phyloP scores from a whole-genome alignment of 1,284 basidiomycete genomes.

The Tylopilus sp. region DNA sequence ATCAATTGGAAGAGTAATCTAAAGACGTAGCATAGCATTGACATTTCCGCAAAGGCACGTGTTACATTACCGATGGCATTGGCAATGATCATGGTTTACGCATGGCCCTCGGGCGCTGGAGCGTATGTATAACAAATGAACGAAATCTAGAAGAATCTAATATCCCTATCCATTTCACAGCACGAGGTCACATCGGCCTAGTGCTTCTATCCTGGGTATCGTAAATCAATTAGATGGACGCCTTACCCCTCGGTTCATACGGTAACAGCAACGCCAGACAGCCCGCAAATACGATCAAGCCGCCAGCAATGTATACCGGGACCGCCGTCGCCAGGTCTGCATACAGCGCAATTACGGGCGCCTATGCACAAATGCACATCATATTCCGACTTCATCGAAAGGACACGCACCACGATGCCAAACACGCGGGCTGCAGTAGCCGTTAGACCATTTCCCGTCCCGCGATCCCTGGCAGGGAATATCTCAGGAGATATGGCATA shows the following conservation, averaged over 20 bases:
- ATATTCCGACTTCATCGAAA: not conserved
- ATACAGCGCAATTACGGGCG: conserved; percentile 71
- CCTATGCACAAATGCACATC: conserved; percentile 35
- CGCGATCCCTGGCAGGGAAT: conserved; percentile 68
- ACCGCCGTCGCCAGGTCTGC: conserved; percentile 61
- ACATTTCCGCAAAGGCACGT: not conserved
- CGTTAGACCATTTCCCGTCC: conserved; percentile 68
- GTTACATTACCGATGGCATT: not conserved
- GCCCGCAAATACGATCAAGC: conserved; percentile 64
- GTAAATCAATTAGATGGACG: conserved; percentile 44
- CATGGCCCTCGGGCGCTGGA: not conserved
- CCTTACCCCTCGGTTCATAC: conserved; percentile 69
- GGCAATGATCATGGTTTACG: not conserved
- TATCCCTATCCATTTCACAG: not conserved
- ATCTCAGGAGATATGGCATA: conserved; percentile 67
- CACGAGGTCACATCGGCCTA: not conserved
- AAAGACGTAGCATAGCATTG: not conserved
- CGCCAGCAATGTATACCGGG: conserved; percentile 77
- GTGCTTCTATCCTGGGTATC: not conserved
- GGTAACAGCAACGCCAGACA: conserved; percentile 68
- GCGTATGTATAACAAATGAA: no score
- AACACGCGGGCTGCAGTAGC: conserved; percentile 60
- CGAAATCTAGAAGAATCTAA: not conserved
- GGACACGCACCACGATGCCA: conserved; percentile 50
- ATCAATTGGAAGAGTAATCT: conserved; percentile 37